Conservation (phyloP, 148 eudicot genomes). For the Rhododendron vialii region DNA sequence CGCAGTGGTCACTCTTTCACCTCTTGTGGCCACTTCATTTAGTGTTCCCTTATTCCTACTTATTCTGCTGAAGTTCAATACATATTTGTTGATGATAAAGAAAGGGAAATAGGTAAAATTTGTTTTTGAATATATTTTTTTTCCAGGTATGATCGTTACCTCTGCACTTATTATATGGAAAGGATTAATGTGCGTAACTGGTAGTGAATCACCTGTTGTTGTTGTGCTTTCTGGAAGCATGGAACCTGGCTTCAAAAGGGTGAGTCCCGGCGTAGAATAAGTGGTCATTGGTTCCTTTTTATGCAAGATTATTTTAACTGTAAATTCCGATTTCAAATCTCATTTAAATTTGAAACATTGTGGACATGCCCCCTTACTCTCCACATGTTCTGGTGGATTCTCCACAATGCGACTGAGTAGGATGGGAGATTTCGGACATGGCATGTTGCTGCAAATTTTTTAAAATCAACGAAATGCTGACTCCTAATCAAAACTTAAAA, state of each 20-base stretch:
- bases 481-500: background rate
- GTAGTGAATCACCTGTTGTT: slow-evolving; percentile 72
- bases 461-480: background rate
- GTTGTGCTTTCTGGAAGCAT: slow-evolving; percentile 85
- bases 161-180: slow-evolving; percentile 70
- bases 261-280: slow-evolving; percentile 4
- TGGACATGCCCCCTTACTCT: background rate
- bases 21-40: background rate
- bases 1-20: background rate
- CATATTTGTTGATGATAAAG: background rate
- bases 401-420: background rate
- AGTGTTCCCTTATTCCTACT: background rate
- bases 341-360: too few relatives aligned
- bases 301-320: background rate
- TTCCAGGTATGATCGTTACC: slow-evolving; percentile 54
- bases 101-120: background rate
- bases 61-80: background rate
- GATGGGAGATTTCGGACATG: background rate
- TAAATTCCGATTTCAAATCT: background rate
- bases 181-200: slow-evolving; percentile 55
- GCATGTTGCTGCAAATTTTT: background rate
- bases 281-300: background rate
- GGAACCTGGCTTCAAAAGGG: slow-evolving; percentile 83
- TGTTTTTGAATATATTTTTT: background rate
- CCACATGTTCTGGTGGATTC: background rate